Percentiles rank a stretch among this genome's conserved stretches.
Conservation (phyloP, 768 basidiomycete genomes). For the Mrakia gelida region DNA sequence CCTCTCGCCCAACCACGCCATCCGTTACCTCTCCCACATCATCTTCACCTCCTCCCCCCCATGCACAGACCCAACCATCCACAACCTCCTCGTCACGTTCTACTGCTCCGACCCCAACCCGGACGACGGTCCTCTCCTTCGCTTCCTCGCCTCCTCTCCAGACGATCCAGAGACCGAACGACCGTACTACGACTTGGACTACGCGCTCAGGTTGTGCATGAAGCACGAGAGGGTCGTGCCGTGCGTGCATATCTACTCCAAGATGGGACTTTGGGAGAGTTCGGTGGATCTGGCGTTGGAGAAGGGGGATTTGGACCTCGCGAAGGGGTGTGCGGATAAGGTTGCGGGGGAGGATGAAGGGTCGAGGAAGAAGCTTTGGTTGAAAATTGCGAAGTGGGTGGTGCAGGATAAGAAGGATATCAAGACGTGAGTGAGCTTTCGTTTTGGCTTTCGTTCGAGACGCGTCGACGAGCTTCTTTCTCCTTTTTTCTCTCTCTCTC, state of each 20-base stretch:
- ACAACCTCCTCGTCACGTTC: conserved; percentile 90
- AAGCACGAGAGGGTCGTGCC: conserved; percentile 72
- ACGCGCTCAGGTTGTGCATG: conserved; percentile 88
- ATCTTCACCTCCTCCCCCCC: conserved; percentile 54
- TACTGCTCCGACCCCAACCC: conserved; percentile 49
- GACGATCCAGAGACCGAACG: conserved; percentile 73
- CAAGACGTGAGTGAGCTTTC: conserved; percentile 68
- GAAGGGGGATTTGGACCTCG: conserved; percentile 90
- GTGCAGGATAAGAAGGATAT: conserved; percentile 98
- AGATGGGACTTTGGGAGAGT: conserved; percentile 96
- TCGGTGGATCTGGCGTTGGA: conserved; percentile 91
- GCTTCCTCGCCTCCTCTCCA: conserved; percentile 77
- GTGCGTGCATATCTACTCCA: conserved; percentile 93
- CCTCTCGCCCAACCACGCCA: conserved; percentile 61
- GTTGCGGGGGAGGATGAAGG: conserved; percentile 76
- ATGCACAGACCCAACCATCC: conserved; percentile 77
- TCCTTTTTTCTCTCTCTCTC: not conserved
- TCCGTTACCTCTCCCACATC: conserved; percentile 79
- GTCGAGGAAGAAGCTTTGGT: conserved; percentile 88
- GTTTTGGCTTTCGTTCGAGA: not conserved
- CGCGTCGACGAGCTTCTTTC: not conserved
- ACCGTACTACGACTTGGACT: conserved; percentile 96
- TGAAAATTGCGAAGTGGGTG: conserved; percentile 97
- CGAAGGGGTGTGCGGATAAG: conserved; percentile 91
- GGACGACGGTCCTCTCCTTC: conserved; percentile 50